Base-by-base conservation (phyloP, 2,329 filamentous ascomycete genomes). In the Leptosphaerulina australis region DNA sequence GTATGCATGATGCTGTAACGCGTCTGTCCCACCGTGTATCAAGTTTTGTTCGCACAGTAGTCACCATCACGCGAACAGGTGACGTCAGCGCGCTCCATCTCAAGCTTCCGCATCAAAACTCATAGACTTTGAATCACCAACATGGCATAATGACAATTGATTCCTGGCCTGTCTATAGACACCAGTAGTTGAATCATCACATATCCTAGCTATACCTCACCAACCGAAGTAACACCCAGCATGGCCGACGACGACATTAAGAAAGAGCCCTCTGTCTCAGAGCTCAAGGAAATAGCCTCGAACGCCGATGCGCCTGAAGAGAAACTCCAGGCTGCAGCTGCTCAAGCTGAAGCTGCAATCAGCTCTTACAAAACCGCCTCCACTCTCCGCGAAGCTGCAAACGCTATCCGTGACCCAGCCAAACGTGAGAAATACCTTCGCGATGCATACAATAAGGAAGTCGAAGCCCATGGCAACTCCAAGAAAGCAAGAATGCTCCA, bases 401-500 rank as follows among this genome's bases (percentile, higher is more conserved):
- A 58, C 20, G 54, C 66, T 0, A 59, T 72, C 15, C 62, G 58
- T 14, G 68, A 71, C 48, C 67, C 69, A 0, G 60, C 60, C 36
- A 71, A 70, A 46, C 68, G 67, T 35, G 63, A 70, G 46, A 64
- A 70, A 28, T 63, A 70, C 54, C 66, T 72, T 1, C 58, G 51
- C 34, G 68, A 72, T 41, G 68, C 69, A 10, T 69, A 70, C 34
- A 59, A 64, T 28, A 69, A 70, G 43, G 68, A 72, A 17, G 45
- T 66, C 8, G 63, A 71, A 36, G 69, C 69, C 1, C 66, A 71
- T 21, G 69, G 67, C 9, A 66, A 64, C 43, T 62, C 58, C 47
- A 72, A 69, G 39, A 72, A 72, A 26, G 69, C 69, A 20, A 57
- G 69, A 1, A 58, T 71, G 43, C 60, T 72, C 25, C 60, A 61